Base-by-base conservation (phyloP, 352 stramenopile genomes). In the Globisporangium alternatum region DNA sequence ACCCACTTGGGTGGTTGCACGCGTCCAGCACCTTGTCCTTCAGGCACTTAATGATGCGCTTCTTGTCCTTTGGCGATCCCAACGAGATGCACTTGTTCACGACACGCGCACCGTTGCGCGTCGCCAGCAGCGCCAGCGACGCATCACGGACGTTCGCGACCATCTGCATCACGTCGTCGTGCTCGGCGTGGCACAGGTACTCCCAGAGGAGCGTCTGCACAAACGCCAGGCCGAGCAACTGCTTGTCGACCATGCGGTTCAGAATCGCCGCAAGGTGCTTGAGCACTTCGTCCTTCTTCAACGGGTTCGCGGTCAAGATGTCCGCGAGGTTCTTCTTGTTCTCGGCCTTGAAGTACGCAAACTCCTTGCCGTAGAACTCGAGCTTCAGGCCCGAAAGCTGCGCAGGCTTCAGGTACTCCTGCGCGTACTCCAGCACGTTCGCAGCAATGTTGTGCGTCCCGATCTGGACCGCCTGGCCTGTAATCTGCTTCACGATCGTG, bases 401-500 rank as follows among this genome's bases (percentile, higher is more conserved):
- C 82, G 93, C 77, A 73, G 86, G 81, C 85, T 98, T 71, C 59
- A 91, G 60, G 74, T 96, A 68, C 65, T 91, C 84, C 86, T 98
- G 70, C 65, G 69, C 70, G 76, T 91, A 96, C 76, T 99, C 95
- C 7, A 98, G 71, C 56, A 98, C 91, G 52, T 96, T 89, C 53
- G 95, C 89, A 17, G 88, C 96, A 52, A 98, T 96, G 67, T 97
- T 96, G 79, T 99, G 96, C 56, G 97, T 98, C 33, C 82, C 94
- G 21, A 99, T 70, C 64, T 96, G 89, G 41, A 95, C 86, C 31
- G 98, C 93, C 61, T 98, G 78, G 51, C 95, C 96, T 35, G 94
- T 98, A 52, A 99, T 80, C 69, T 93, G 88, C 89, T 98, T 96
- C 60, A 93, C 77, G 57, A 95, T 85, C 15, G 72, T 67, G 25